phyloP scores from a whole-genome alignment of 2,329 filamentous ascomycete genomes.

The Aureobasidium sp. region DNA sequence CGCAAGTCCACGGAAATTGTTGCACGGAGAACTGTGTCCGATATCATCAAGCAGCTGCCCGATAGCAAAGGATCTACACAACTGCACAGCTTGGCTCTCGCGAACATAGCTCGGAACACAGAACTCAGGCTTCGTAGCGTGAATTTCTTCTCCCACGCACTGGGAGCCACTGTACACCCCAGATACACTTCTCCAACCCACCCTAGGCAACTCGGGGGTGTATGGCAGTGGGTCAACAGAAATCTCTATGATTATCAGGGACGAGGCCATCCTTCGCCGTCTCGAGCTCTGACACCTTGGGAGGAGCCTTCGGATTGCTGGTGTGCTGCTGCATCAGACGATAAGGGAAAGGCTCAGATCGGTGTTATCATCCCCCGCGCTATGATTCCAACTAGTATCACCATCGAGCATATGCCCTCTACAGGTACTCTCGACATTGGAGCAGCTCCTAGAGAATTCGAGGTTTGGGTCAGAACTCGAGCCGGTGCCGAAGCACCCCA shows the following conservation, averaged over 20 bases:
- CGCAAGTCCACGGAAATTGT: neutral
- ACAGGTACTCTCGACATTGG: slow-evolving; percentile 30
- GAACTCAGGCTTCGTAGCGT: slow-evolving; percentile 33
- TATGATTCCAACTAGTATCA: slow-evolving; percentile 31
- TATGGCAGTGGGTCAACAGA: slow-evolving; percentile 6
- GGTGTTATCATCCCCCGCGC: slow-evolving; percentile 40
- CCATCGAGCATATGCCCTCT: slow-evolving; percentile 38
- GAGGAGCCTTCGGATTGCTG: slow-evolving; percentile 78
- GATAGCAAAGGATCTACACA: slow-evolving; percentile 15
- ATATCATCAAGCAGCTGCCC: slow-evolving; percentile 8
- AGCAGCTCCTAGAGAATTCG: slow-evolving; percentile 34
- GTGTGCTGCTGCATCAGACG: slow-evolving; percentile 53
- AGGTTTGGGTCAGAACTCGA: slow-evolving; percentile 33
- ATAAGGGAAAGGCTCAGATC: slow-evolving; percentile 53
- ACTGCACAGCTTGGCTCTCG: slow-evolving; percentile 22
- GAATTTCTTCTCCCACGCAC: slow-evolving; percentile 63
- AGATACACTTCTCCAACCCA: slow-evolving; percentile 50
- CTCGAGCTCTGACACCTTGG: slow-evolving; percentile 58
- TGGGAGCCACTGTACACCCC: slow-evolving; percentile 58
- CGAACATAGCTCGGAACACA: slow-evolving; percentile 20
- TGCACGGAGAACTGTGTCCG: neutral
- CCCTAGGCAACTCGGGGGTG: neutral
- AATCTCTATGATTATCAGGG: neutral
- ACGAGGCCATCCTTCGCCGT: slow-evolving; percentile 3
- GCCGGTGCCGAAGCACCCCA: slow-evolving; percentile 15